phyloP scores from a whole-genome alignment of 176 grass and related monocot genomes.

The Bothriochloa decipiens region DNA sequence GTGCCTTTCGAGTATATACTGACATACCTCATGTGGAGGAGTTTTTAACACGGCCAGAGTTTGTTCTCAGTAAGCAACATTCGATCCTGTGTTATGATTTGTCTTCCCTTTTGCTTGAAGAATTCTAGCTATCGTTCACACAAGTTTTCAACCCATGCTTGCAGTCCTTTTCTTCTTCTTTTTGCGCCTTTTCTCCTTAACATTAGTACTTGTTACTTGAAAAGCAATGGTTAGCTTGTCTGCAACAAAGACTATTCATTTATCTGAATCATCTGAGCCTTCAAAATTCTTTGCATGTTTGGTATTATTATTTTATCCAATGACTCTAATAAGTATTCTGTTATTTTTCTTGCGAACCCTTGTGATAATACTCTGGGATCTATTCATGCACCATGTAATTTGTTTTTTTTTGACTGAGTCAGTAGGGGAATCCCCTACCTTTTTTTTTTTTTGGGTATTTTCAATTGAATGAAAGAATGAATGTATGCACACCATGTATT shows the following conservation, averaged over 20 bases:
- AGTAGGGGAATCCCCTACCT: too few species aligned
- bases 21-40: conserved; percentile 90
- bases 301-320: conserved; percentile 9
- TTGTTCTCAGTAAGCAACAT: conserved; percentile 79
- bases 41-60: conserved; percentile 85
- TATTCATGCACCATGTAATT: conserved; percentile 1
- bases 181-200: not conserved
- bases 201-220: not conserved
- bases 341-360: conserved; percentile 3
- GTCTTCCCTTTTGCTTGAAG: not conserved
- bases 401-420: too few species aligned
- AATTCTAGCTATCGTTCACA: not conserved
- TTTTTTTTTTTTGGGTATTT: too few species aligned
- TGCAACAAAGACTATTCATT: not conserved
- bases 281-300: conserved; percentile 3
- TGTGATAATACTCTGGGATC: not conserved
- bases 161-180: conserved; percentile 7
- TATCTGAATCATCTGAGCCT: conserved; percentile 12
- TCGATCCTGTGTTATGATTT: conserved; percentile 6
- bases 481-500: not conserved
- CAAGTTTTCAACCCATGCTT: not conserved
- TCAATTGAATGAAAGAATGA: too few species aligned
- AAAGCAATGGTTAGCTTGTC: conserved; percentile 10
- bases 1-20: conserved; percentile 72
- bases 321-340: not conserved